Conservation (phyloP, 2,329 filamentous ascomycete genomes). For the Colletotrichum ledebouriae region DNA sequence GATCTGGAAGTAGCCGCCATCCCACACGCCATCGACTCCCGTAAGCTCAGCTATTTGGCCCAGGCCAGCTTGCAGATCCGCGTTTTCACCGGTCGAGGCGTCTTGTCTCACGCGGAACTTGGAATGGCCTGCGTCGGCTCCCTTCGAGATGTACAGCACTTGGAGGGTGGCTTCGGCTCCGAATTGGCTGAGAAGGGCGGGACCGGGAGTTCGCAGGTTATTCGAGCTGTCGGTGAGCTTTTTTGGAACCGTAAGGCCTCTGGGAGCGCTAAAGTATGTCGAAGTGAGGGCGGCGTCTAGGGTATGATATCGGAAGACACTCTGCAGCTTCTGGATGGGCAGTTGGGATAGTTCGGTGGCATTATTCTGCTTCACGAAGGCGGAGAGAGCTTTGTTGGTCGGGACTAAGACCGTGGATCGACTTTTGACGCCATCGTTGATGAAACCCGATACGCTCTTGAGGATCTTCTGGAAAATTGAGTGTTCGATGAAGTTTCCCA, state of each 20-base stretch:
- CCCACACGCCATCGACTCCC: conserved; percentile 42
- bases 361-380: conserved; percentile 30
- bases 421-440: conserved; percentile 7
- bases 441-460: conserved; percentile 22
- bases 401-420: conserved; percentile 39
- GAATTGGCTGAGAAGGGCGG: conserved; percentile 36
- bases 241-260: conserved; percentile 44
- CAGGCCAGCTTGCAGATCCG: conserved; percentile 41
- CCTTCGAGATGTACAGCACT: conserved; percentile 41
- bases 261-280: conserved; percentile 38
- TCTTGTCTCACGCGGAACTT: conserved; percentile 41
- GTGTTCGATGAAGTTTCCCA: conserved; percentile 25
- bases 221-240: conserved; percentile 42
- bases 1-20: conserved; percentile 44
- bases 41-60: conserved; percentile 33
- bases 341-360: conserved; percentile 50
- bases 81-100: conserved; percentile 8
- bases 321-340: conserved; percentile 51
- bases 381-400: conserved; percentile 30
- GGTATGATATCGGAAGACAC: conserved; percentile 52
- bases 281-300: conserved; percentile 41
- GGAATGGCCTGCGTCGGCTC: conserved; percentile 22
- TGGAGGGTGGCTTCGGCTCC: conserved; percentile 43
- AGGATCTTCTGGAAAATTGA: conserved; percentile 36
- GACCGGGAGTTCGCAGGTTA: conserved; percentile 43